A percentile compares a stretch with the other conserved stretches of the same genome.
These are phyloP conservation scores for Straminergon stramineum DNA, from an alignment of 225 moss, liverwort and hornwort species.

Conservation along the genomic window DNA sequence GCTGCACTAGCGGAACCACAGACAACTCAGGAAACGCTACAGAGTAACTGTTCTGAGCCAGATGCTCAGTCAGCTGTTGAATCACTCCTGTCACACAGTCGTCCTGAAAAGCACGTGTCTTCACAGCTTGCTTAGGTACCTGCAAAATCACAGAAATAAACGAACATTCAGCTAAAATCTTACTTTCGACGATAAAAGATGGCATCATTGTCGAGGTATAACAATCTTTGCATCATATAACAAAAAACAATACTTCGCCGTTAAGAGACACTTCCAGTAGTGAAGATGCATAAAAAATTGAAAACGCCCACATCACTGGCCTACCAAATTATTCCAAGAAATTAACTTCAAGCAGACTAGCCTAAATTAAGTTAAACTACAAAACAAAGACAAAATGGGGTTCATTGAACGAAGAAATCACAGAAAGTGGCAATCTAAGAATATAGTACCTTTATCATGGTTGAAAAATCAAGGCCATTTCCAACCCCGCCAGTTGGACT, in stretches of 20 bases:
- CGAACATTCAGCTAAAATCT: background rate
- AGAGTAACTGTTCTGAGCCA: conserved; percentile 80
- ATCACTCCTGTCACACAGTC: conserved; percentile 75
- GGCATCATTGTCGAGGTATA: background rate
- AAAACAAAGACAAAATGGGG: background rate
- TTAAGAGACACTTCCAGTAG: background rate
- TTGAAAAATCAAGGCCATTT: conserved; percentile 61
- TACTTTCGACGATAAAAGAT: background rate
- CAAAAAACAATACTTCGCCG: background rate
- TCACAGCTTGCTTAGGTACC: conserved; percentile 64
- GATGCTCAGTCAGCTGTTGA: conserved; percentile 77
- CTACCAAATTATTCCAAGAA: background rate
- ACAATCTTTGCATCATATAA: background rate
- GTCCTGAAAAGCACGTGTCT: conserved; percentile 80
- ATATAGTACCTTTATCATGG: conserved; percentile 50
- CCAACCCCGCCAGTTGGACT: conserved; percentile 85
- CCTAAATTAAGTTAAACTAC: background rate
- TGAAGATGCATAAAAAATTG: background rate
- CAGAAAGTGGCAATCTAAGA: background rate
- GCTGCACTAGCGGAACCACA: conserved; percentile 72
- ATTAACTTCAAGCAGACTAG: background rate
- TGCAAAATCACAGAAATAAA: background rate
- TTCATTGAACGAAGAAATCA: background rate
- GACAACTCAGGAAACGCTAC: conserved; percentile 90
- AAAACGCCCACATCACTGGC: background rate